Base-by-base conservation (phyloP, 208 protist species). In the Phytomonas sp. region DNA sequence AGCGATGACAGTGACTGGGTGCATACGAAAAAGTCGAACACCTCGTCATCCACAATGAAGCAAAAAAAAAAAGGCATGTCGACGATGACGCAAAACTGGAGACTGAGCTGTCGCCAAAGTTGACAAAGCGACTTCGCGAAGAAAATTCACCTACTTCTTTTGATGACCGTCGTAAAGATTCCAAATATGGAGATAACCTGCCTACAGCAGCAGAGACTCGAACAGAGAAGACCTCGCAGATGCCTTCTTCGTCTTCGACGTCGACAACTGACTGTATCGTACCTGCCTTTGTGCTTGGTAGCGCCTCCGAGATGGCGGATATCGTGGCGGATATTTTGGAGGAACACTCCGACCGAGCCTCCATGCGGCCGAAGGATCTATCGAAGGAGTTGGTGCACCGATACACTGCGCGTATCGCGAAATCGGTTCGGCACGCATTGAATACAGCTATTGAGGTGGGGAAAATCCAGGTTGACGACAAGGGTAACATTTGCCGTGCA, bases 391-490 rank as follows among this genome's bases (percentile, higher is more conserved):
- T 94, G 23, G 88, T 89, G 33, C 71, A 75, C 40, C 72, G 84
- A 23, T 94, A 91, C 64, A 61, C 77, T 15, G 76, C 77, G 34
- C 81, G 85, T 11, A 87, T 94, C 66, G 83, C 85, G 29, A 91
- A 89, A 70, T 67, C 71, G 36, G 26, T 87, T 20, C 62, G 63
- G 60, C 67, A 71, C 43, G 83, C 82, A 0, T 64, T 92, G 34
- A 75, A 84, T 26, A 70, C 77, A 2, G 78, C 77, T 0, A 79
- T 79, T 32, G 62, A 77, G 28, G 66, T 72, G 8, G 84, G 87
- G 5, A 66, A 79, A 33, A 70, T 92, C 20, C 43, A 36, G 43
- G 43, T 79, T 68, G 71, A 84, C 63, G 70, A n/a, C 60, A 34
- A 85, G 0, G 83, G 81, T 9, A 79, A 78, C 51, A 73, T 92